Conservation (phyloP, 2,329 filamentous ascomycete species). For the Fusarium multiceps region DNA sequence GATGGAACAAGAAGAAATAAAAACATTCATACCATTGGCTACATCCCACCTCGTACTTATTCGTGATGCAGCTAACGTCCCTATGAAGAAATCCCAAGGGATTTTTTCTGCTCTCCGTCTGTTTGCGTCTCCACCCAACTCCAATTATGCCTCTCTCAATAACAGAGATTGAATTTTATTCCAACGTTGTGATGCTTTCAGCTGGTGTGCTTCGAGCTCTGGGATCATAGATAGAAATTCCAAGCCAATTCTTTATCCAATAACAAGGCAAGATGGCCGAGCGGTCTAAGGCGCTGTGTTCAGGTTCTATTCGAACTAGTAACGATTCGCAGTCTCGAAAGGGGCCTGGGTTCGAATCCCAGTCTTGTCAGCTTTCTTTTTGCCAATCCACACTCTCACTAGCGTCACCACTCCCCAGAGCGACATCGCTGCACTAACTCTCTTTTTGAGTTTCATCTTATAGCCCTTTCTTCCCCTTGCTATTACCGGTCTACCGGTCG, state of each 20-base stretch:
- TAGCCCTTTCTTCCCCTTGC: too few relatives aligned
- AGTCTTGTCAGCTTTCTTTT: slow-evolving; percentile 1
- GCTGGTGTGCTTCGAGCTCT: too few relatives aligned
- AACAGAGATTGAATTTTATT: too few relatives aligned
- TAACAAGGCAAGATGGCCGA: neutral
- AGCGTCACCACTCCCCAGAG: neutral
- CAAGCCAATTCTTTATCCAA: neutral
- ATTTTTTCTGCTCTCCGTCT: too few relatives aligned
- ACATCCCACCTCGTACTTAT: too few relatives aligned
- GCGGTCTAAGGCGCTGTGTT: slow-evolving; percentile 7
- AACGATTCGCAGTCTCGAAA: slow-evolving; percentile 7
- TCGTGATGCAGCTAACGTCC: too few relatives aligned
- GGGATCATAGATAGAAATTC: too few relatives aligned
- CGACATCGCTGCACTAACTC: neutral
- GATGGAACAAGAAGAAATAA: neutral
- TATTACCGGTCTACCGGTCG: neutral
- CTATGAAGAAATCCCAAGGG: too few relatives aligned
- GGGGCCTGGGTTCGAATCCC: slow-evolving; percentile 7
- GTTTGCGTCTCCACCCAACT: too few relatives aligned
- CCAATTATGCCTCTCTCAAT: too few relatives aligned
- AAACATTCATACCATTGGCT: neutral
- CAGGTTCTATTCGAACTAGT: neutral
- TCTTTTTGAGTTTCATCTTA: neutral
- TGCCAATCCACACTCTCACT: neutral
- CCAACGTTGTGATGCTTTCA: too few relatives aligned